Evolutionary conservation across 257 asterid genomes (phyloP).

Genomic region (Mentha longifolia): DNA sequence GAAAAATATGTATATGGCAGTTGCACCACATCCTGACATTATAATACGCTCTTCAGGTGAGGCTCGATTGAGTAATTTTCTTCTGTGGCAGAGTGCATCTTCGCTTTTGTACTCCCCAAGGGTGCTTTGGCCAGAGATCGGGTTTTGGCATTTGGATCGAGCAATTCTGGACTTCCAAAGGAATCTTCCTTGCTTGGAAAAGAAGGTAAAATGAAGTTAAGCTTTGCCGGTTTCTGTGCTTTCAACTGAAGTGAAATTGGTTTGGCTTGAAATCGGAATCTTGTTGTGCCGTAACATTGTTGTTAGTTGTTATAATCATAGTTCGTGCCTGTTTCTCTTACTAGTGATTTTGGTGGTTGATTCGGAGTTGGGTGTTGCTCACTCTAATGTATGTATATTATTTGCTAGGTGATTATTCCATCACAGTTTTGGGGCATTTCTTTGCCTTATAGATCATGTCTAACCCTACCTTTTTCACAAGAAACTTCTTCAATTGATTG

Average conservation of each 20-base stretch:
- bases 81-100: slow-evolving; percentile 78
- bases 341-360: slow-evolving; percentile 12
- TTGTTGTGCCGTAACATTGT: slow-evolving; percentile 30
- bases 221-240: background rate
- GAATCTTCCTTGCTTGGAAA: slow-evolving; percentile 47
- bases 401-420: background rate
- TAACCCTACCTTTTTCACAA: background rate
- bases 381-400: background rate
- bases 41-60: slow-evolving; percentile 80
- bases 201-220: slow-evolving; percentile 48
- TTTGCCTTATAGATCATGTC: no score
- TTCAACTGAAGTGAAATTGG: background rate
- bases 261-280: slow-evolving; percentile 24
- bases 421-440: background rate
- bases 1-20: slow-evolving; percentile 69
- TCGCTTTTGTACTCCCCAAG: slow-evolving; percentile 68
- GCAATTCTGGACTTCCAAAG: slow-evolving; percentile 70
- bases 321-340: background rate
- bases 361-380: background rate
- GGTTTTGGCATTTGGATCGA: slow-evolving; percentile 64
- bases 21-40: slow-evolving; percentile 73
- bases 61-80: slow-evolving; percentile 83
- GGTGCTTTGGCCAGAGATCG: slow-evolving; percentile 79
- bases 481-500: background rate
- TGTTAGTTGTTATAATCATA: background rate